Evolutionary conservation across 768 basidiomycete genomes (phyloP), one percentile per base, ranked within the genome.

Genomic region (Sistotremastrum niveocremeum): DNA sequence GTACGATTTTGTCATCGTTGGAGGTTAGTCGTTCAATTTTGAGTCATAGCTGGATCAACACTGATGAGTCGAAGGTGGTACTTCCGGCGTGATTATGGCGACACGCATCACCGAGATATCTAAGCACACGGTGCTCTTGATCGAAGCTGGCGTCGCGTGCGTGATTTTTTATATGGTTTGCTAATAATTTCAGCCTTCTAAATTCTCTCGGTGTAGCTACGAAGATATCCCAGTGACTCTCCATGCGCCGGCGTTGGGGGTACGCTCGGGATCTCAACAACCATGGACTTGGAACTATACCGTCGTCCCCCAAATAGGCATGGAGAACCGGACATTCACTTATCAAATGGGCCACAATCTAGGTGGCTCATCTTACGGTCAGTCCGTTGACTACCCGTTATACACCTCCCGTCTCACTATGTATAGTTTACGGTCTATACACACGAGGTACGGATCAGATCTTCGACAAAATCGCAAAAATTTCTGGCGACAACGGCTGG

Each of bases 31-130:
- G 35, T 37, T n/a, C 34, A n/a, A 29, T 46, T 46, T 33, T 7
- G 11, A 33, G 30, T 41, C 34, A 9, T 10, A 5, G 11, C 30
- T 7, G 7, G 34, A 10, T 20, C 7, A 20, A 11, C 7, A 20
- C 41, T 9, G 9, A 9, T 31, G 10, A 41, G 28, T n/a, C 20
- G 7, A 39, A 41, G 64, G 63, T 42, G 66, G 66, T 11, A 51
- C 64, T n/a, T 61, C 59, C 10, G 65, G 64, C 8, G 40, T 62
- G 31, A 62, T 65, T 4, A 44, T 66, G 6, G 66, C 64, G 20
- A 57, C 50, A 30, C 53, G 66, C 30, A 50, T 67, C 33, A 53
- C 57, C 1, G 64, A 66, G 46, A 59, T 63, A 50, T 35, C 52
- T 2, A 51, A 56, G 45, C 54, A 53, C 48, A 57, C 57, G 8